Evolutionary conservation across 441 rosid species (phyloP), one percentile per base, ranked within the genome.

Genomic region (Pelargonium australe): DNA sequence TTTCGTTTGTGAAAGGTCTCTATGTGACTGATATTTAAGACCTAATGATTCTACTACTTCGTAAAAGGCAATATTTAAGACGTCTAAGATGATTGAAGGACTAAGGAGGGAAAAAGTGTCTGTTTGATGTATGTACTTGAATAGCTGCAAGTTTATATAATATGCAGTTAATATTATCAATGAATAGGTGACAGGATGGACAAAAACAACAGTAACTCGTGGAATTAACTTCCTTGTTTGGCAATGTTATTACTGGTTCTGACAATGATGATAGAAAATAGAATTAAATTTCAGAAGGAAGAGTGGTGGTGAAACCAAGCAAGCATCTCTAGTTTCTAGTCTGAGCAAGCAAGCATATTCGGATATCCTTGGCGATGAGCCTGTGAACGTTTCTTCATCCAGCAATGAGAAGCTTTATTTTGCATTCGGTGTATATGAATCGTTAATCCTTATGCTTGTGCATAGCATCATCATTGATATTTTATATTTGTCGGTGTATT

Each of bases 291-390:
- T 45, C 23, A 55, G 28, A 12, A 44, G 3, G 16, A 4, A 40
- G 43, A 47, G 71, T 40, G 67, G 78, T 75, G 74, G 73, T 68
- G 75, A 73, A 70, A 68, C 78, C 80, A 69, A 77, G 72, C 73
- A 61, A 44, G 68, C 68, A 61, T 71, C 69, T 68, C 47, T 4
- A 61, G 77, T 47, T 6, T 23, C 43, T n/a, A 75, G 28, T 70
- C 23, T 8, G 7, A 40, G 43, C 43, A 40, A 49, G 73, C 53
- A 61, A 25, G 74, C 72, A 72, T 70, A 70, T 72, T 78, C 82
- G 72, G 68, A 70, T 73, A 74, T 74, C 55, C 79, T 14, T 68
- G 5, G 75, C 8, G 64, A 53, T 41, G 64, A 20, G 51, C 43
- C 49, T 11, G 14, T 66, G 69, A 40, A 7, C 43, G 43, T 40